Evolutionary conservation across 2,329 filamentous ascomycete genomes (phyloP).

Genomic region (Epicoccum nigrum): DNA sequence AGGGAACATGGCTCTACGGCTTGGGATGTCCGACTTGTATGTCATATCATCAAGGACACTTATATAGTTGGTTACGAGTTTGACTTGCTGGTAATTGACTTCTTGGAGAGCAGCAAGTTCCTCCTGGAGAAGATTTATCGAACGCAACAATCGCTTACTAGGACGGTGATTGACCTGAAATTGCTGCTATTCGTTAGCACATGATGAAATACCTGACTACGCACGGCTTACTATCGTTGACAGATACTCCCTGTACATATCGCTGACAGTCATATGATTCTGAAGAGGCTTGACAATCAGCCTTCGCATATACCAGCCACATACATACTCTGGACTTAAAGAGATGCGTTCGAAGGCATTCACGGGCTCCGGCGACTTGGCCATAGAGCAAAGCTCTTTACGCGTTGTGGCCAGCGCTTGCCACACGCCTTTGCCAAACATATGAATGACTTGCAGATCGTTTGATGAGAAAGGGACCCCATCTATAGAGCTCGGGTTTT

Average conservation of each 20-base stretch:
- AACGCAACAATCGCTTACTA: constrained; percentile 40
- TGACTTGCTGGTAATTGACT: constrained; percentile 38
- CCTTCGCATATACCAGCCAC: constrained; percentile 40
- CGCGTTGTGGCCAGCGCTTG: constrained; percentile 23
- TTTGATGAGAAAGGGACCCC: constrained; percentile 12
- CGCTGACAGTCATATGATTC: constrained; percentile 31
- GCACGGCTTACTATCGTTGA: constrained; percentile 35
- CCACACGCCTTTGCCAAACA: constrained; percentile 25
- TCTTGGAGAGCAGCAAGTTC: constrained; percentile 31
- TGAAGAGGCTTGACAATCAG: constrained; percentile 39
- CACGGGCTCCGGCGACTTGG: constrained; percentile 13
- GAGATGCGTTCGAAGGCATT: constrained; percentile 27
- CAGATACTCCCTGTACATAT: constrained; percentile 42
- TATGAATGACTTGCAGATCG: constrained; percentile 25
- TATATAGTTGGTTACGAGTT: constrained; percentile 33
- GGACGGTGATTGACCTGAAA: constrained; percentile 45
- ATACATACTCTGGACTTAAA: constrained; percentile 37
- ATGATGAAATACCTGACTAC: neutral
- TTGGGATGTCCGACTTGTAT: constrained; percentile 27
- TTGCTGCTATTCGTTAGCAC: constrained; percentile 31
- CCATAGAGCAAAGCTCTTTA: constrained; percentile 38
- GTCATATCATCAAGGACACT: constrained; percentile 33
- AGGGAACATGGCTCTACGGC: constrained; percentile 29
- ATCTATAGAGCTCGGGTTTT: neutral
- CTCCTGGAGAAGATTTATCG: constrained; percentile 43